Evolutionary conservation across 345 rosid genomes (phyloP).

Genomic region (Populus deltoides): DNA sequence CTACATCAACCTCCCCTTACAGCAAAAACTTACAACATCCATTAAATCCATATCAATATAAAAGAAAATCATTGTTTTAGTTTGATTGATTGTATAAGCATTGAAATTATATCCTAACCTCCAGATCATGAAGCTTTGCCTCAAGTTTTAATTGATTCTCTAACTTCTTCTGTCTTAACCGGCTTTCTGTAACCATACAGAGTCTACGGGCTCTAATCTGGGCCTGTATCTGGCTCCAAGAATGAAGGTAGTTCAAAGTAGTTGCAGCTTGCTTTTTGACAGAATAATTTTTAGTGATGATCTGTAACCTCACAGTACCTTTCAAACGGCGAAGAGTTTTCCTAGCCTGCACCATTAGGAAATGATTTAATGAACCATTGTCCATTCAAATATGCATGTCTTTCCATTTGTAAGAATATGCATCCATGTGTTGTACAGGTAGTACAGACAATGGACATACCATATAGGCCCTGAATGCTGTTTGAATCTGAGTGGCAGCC

Average conservation of each 20-base stretch:
- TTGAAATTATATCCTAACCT: constrained; percentile 38
- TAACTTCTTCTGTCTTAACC: constrained; percentile 67
- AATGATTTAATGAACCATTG: constrained; percentile 9
- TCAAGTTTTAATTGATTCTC: constrained; percentile 93
- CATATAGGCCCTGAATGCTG: constrained; percentile 71
- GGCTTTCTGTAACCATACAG: constrained; percentile 76
- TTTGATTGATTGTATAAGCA: background rate
- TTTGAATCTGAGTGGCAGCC: constrained; percentile 35
- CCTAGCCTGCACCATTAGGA: constrained; percentile 57
- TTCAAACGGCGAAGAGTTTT: constrained; percentile 59
- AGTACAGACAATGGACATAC: constrained; percentile 28
- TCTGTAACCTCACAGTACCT: constrained; percentile 58
- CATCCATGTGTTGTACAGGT: background rate
- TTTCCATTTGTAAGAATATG: background rate
- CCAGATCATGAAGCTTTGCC: constrained; percentile 84
- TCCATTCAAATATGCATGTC: constrained; percentile 2
- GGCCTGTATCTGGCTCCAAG: constrained; percentile 78
- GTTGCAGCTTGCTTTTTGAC: constrained; percentile 61
- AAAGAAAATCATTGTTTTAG: background rate
- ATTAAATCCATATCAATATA: background rate
- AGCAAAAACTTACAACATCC: background rate
- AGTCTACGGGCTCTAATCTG: constrained; percentile 68
- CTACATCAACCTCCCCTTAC: background rate
- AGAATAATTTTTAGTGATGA: constrained; percentile 37
- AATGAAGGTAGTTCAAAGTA: constrained; percentile 66